Evolutionary conservation across 176 grass and related monocot genomes (phyloP), one percentile per base, ranked within the genome.

Genomic region (Avena eriantha): DNA sequence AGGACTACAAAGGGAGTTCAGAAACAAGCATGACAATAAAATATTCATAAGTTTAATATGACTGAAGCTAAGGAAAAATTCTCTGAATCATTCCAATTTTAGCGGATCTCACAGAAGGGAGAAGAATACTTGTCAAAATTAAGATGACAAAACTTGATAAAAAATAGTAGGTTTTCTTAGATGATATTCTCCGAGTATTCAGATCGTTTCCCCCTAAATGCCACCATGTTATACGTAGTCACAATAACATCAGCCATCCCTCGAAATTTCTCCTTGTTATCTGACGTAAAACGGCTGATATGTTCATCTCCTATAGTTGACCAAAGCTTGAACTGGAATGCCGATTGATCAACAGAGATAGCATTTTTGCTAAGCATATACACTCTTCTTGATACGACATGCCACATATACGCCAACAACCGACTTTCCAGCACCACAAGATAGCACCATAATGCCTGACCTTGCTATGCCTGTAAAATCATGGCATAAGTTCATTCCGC

Each of bases 111-210:
- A 18, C 35, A 17, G 10, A 70, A 70, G 67, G 1, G 15, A 53
- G 16, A 31, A 76, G 8, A 26, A 26, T 19, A 76, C 8, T 39
- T 82, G 29, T 82, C 58, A 80, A 24, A 29, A 63, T 57, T 36
- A 26, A 56, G 58, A 85, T 29, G 23, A 43, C 13, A 67, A 4
- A 33, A 82, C 80, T 36, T 50, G 17, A 54, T 24, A n/a, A 80
- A 70, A 26, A 78, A 4, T 2, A 60, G 39, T 34, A 39, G 4
- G 12, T 33, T 98, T 87, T 98, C 96, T 86, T 98, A 88, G 77
- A 98, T 98, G 13, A 98, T 98, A 91, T 96, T 98, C 75, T 98
- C 93, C 4, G 96, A 98, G 81, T 98, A 93, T 87, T 98, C 96
- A 69, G 93, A 96, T 15, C 96, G 78, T 75, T 98, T 98, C 43